Conservation (phyloP, 2,329 filamentous ascomycete species). For the Ustulina deusta region DNA sequence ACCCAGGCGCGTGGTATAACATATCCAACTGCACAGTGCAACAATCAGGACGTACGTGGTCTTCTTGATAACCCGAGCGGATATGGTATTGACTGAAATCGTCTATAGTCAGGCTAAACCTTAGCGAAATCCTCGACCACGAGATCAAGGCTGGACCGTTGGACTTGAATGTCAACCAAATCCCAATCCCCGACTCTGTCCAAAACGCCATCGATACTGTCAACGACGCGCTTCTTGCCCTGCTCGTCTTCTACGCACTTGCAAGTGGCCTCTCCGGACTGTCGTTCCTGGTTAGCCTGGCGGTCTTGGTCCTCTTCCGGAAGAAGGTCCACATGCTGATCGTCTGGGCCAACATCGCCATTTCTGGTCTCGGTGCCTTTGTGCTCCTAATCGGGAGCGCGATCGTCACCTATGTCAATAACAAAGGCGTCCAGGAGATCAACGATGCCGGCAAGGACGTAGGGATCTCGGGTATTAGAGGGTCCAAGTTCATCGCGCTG, state of each 20-base stretch:
- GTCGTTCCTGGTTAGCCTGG: conserved; percentile 56
- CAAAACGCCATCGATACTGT: conserved; percentile 62
- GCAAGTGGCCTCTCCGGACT: conserved; percentile 58
- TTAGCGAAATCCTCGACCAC: conserved; percentile 60
- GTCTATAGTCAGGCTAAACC: conserved; percentile 56
- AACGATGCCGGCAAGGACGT: conserved; percentile 58
- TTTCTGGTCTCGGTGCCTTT: conserved; percentile 54
- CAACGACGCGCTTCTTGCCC: conserved; percentile 61
- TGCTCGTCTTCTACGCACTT: conserved; percentile 63
- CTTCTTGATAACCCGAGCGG: background rate
- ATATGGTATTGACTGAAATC: conserved; percentile 25
- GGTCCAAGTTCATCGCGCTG: conserved; percentile 59
- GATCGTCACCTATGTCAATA: conserved; percentile 58
- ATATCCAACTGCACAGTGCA: conserved; percentile 60
- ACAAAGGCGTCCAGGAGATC: conserved; percentile 57
- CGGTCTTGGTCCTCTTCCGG: conserved; percentile 47
- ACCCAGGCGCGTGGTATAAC: conserved; percentile 54
- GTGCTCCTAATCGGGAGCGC: conserved; percentile 58
- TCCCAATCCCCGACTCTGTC: conserved; percentile 60
- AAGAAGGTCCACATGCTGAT: conserved; percentile 37
- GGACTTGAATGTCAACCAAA: conserved; percentile 58
- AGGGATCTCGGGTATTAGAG: conserved; percentile 59
- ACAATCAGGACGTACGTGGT: conserved; percentile 54
- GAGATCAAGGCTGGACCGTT: conserved; percentile 61
- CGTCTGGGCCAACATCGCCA: conserved; percentile 54